Conservation (phyloP, 805 yeast genomes). For the Ogataea degrootiae region DNA sequence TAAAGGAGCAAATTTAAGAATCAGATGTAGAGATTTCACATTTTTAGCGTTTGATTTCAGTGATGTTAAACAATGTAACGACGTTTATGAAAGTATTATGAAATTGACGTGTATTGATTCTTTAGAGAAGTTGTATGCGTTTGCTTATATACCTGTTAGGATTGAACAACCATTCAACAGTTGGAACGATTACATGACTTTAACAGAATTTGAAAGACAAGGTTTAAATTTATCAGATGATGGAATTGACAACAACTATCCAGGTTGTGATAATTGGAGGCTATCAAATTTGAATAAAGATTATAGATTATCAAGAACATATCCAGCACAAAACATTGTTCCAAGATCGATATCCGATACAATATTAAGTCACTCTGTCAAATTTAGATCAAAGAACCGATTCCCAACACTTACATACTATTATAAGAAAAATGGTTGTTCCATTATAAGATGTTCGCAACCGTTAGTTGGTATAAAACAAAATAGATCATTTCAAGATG, state of each 20-base stretch:
- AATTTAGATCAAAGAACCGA: constrained; percentile 79
- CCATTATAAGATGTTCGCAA: constrained; percentile 87
- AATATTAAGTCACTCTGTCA: constrained; percentile 76
- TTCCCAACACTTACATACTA: constrained; percentile 80
- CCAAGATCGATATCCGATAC: constrained; percentile 80
- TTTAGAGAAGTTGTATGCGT: constrained; percentile 70
- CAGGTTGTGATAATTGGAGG: constrained; percentile 52
- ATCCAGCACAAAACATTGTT: constrained; percentile 64
- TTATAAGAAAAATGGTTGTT: constrained; percentile 62
- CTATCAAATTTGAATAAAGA: constrained; percentile 56
- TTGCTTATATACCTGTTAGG: constrained; percentile 68
- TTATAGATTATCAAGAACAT: constrained; percentile 67
- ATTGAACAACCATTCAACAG: constrained; percentile 61
- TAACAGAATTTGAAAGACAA: constrained; percentile 67
- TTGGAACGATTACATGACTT: constrained; percentile 67
- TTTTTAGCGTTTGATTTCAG: constrained; percentile 72
- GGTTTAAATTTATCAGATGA: constrained; percentile 36
- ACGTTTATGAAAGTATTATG: constrained; percentile 69
- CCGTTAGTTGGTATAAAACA: constrained; percentile 90
- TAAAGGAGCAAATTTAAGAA: constrained; percentile 51
- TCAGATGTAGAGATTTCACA: constrained; percentile 82
- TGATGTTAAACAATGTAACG: constrained; percentile 53
- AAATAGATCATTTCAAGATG: constrained; percentile 87
- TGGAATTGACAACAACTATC: neutral
- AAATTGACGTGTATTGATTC: constrained; percentile 54